phyloP scores from a whole-genome alignment of 2,329 filamentous ascomycete species.

The Trichophyton verrucosum region DNA sequence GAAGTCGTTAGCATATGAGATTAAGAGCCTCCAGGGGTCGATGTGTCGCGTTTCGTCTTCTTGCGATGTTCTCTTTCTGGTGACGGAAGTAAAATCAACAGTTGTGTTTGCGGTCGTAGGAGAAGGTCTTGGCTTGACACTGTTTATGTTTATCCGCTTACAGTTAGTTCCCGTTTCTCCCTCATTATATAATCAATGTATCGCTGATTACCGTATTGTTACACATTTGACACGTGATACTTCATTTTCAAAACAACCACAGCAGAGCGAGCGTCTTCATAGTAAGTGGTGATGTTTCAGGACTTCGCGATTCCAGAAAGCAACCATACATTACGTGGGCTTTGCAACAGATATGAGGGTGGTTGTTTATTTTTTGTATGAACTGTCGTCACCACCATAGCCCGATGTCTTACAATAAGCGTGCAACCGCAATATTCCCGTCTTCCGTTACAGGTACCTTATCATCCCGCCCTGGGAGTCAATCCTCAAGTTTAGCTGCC shows the following conservation, averaged over 20 bases:
- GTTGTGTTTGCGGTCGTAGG: neutral
- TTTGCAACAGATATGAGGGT: neutral
- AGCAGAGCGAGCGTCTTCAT: no score
- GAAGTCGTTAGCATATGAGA: neutral
- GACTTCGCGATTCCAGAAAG: neutral
- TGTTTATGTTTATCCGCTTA: slow-evolving; percentile 13
- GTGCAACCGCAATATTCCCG: neutral
- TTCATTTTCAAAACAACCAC: neutral
- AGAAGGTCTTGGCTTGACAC: neutral
- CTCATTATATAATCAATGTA: neutral
- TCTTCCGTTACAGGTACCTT: slow-evolving; percentile 17
- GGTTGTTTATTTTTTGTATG: neutral
- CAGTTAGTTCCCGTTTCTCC: slow-evolving; percentile 3
- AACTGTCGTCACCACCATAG: neutral
- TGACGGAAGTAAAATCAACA: neutral
- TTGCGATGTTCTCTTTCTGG: neutral
- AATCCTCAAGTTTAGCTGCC: slow-evolving; percentile 47
- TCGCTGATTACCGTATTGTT: neutral
- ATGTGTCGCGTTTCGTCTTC: neutral
- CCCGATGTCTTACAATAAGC: slow-evolving; percentile 2
- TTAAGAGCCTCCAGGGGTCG: neutral
- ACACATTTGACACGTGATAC: neutral
- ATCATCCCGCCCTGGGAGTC: slow-evolving; percentile 20
- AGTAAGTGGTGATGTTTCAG: neutral
- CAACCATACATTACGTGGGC: neutral